Conservation (phyloP, 2,329 filamentous ascomycete species). For the Whalleya microplaca region DNA sequence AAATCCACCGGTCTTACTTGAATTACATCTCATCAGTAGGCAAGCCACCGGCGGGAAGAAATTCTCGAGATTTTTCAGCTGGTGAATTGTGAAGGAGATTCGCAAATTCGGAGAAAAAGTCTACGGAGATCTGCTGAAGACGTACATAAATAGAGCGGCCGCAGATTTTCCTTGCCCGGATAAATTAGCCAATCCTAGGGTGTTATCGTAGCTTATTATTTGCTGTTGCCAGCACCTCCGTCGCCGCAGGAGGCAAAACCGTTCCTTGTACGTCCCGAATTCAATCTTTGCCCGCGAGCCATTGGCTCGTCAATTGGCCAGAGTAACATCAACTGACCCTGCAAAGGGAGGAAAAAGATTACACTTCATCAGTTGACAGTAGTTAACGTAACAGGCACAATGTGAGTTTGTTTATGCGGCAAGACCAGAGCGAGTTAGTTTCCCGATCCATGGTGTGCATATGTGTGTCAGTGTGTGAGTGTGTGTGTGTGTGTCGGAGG, state of each 20-base stretch:
- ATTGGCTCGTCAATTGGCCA: slow-evolving; percentile 13
- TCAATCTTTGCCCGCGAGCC: slow-evolving; percentile 14
- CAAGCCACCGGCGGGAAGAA: no score
- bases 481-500: not conserved
- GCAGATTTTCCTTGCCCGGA: slow-evolving; percentile 15
- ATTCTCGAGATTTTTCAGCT: no score
- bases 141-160: slow-evolving; percentile 6
- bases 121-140: not conserved
- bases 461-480: slow-evolving; percentile 10
- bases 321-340: slow-evolving; percentile 11
- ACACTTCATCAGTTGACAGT: not conserved
- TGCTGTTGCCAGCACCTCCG: slow-evolving; percentile 14
- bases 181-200: slow-evolving; percentile 17
- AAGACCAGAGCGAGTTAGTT: slow-evolving; percentile 9
- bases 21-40: no score
- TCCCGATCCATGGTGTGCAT: slow-evolving; percentile 4
- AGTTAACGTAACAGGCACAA: not conserved
- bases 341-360: slow-evolving; percentile 3
- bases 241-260: slow-evolving; percentile 14
- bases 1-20: no score
- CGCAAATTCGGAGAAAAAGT: no score
- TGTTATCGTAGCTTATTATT: slow-evolving; percentile 4
- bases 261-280: slow-evolving; percentile 15
- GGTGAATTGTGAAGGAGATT: no score
- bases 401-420: slow-evolving; percentile 7